Evolutionary conservation across 495 filamentous ascomycete genomes (phyloP).

Genomic region (Aspergillus panamensis): DNA sequence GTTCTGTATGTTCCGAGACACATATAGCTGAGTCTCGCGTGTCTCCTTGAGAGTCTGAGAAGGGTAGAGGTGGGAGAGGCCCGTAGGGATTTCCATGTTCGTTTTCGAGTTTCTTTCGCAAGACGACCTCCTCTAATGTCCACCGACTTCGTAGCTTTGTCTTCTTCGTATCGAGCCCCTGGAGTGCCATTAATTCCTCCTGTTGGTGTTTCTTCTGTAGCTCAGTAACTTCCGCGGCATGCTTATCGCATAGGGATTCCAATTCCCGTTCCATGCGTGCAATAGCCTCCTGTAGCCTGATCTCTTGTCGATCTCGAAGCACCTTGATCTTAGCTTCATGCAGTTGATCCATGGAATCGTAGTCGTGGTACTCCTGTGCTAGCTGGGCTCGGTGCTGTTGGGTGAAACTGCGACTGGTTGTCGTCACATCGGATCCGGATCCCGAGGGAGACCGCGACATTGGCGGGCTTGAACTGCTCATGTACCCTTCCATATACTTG

Average conservation of each 20-base stretch:
- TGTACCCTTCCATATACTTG: conserved; percentile 77
- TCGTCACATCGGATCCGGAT: conserved; percentile 25
- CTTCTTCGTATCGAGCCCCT: conserved; percentile 50
- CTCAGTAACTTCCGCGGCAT: conserved; percentile 47
- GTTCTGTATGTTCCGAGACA: conserved; percentile 18
- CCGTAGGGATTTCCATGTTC: conserved; percentile 48
- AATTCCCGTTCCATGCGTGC: conserved; percentile 64
- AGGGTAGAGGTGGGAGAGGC: conserved; percentile 42
- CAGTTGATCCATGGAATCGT: conserved; percentile 65
- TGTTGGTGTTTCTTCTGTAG: conserved; percentile 50
- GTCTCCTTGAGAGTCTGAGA: conserved; percentile 25
- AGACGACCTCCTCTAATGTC: conserved; percentile 60
- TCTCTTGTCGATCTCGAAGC: conserved; percentile 70
- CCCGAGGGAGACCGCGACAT: conserved; percentile 26
- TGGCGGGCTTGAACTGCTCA: conserved; percentile 53
- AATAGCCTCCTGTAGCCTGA: conserved; percentile 62
- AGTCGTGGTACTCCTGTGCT: conserved; percentile 64
- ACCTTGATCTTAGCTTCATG: conserved; percentile 76
- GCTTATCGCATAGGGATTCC: conserved; percentile 48
- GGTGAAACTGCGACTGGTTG: conserved; percentile 32
- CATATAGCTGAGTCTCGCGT: conserved; percentile 28
- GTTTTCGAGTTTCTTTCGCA: conserved; percentile 56
- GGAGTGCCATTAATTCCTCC: conserved; percentile 51
- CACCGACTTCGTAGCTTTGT: conserved; percentile 52
- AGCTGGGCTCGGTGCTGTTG: conserved; percentile 53